phyloP scores from a whole-genome alignment of 129 eudicot species.

The Chrysanthemum seticuspe region DNA sequence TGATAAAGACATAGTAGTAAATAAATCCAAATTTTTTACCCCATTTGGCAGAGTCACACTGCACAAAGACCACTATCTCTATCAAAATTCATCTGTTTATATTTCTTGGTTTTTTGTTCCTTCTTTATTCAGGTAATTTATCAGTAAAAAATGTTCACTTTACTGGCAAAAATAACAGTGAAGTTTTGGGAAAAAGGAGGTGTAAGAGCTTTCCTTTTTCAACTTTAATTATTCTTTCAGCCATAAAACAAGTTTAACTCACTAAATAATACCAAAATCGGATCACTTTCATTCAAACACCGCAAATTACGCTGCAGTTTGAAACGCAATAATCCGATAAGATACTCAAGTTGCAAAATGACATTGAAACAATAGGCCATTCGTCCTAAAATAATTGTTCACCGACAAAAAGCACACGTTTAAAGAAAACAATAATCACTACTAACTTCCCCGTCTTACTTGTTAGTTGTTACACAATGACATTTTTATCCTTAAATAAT shows the following conservation, averaged over 20 bases:
- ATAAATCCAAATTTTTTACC: slow-evolving; percentile 18
- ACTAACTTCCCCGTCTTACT: no score
- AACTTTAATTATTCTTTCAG: slow-evolving; percentile 15
- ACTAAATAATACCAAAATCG: background rate
- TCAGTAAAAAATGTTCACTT: slow-evolving; percentile 33
- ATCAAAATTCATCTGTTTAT: slow-evolving; percentile 20
- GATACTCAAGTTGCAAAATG: no score
- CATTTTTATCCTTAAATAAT: no score
- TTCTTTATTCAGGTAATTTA: slow-evolving; percentile 28
- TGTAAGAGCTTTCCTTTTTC: slow-evolving; percentile 20
- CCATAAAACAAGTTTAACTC: background rate
- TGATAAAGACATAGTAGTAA: background rate
- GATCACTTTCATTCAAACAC: no score
- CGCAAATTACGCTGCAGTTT: no score
- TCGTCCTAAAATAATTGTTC: no score
- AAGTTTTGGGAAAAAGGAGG: slow-evolving; percentile 5
- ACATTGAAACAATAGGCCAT: no score
- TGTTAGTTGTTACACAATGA: no score
- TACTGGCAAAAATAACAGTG: slow-evolving; percentile 21
- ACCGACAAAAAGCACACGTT: no score
- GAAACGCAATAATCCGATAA: no score
- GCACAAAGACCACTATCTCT: slow-evolving; percentile 38
- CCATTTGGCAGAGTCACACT: slow-evolving; percentile 38
- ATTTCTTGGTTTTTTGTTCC: slow-evolving; percentile 33
- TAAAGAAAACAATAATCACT: no score